Percentiles rank a stretch among this genome's conserved stretches.
Evolutionary conservation across 208 protist species (phyloP).

Genomic region (Acanthamoeba sp.): DNA sequence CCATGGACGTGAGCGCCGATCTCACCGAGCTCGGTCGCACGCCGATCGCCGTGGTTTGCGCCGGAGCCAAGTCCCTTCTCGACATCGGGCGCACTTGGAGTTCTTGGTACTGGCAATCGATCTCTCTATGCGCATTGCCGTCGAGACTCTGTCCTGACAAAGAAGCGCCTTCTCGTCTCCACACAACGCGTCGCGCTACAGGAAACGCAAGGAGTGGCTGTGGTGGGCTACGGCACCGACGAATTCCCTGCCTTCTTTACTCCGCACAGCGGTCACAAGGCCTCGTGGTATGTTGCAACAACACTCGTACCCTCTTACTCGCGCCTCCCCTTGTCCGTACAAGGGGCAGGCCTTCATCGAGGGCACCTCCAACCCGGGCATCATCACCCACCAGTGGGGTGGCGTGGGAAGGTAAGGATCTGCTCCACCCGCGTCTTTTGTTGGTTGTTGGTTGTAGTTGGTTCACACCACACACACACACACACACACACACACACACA

Average conservation of each 20-base stretch:
- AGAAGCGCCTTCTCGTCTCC: too few species aligned
- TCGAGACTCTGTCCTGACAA: neutral
- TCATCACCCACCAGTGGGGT: constrained; percentile 53
- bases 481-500: too few species aligned
- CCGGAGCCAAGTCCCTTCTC: constrained; percentile 94
- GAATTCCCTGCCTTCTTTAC: constrained; percentile 94
- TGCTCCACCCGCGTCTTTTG: too few species aligned
- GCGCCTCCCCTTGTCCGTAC: constrained; percentile 40
- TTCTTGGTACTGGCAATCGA: constrained; percentile 91
- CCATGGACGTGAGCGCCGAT: constrained; percentile 93
- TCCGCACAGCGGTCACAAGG: constrained; percentile 35
- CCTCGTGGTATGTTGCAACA: neutral
- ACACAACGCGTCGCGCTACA: constrained; percentile 45
- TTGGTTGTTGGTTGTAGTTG: too few species aligned
- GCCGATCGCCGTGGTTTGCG: constrained; percentile 90
- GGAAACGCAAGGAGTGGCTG: constrained; percentile 87
- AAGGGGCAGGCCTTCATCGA: constrained; percentile 62
- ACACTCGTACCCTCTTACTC: neutral
- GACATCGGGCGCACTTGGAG: constrained; percentile 93
- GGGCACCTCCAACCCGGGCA: constrained; percentile 47
- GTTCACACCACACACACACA: too few species aligned
- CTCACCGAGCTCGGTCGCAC: constrained; percentile 91
- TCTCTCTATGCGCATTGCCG: neutral
- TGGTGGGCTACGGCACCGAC: constrained; percentile 81
- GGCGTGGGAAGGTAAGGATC: constrained; percentile 17